Base-by-base conservation (phyloP, 2,329 filamentous ascomycete species). In the Nannizzia gypsea region DNA sequence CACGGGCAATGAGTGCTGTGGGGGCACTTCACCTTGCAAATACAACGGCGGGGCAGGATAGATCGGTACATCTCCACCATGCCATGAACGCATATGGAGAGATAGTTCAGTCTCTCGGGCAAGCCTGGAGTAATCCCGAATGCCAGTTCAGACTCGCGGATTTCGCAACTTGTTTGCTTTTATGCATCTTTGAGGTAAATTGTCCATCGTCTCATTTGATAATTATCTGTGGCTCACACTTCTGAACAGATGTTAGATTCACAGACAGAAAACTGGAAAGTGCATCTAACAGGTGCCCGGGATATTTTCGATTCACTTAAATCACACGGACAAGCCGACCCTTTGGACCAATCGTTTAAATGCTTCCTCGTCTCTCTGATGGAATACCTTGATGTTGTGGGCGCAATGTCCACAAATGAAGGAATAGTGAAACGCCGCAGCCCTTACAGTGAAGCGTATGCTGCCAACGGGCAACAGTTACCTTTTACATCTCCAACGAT, bases 21-120 rank as follows among this genome's bases (percentile, higher is more conserved):
- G 73, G 72, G 8, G 73, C 73, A 28, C 68, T 75, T 58, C 73
- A 75, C 61, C 65, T 74, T n/a, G 70, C 72, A n/a, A 73, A 73
- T 42, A 72, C 73, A 1, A 71, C 72, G 1, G 60, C 61, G 1
- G 68, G 69, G 0, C 64, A 65, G 13, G 64, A 73, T 46, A 70
- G 69, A 36, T 69, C 68, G 56, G 60, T 63, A 6, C 72, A 75
- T 64, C 70, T 73, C 38, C 69, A 73, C 50, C 67, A 72, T 31
- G 73, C 72, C 3, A 72, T 74, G 69, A 66, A 67, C 13, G 70
- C 71, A 58, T 75, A 75, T 55, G 71, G 71, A 2, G 67, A 69
- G 54, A 70, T 73, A 3, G 71, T 75, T 8, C 70, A 67, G 60
- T 68, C 67, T 6, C 70, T 71, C 38, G 65, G 67, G 15, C 66